Base-by-base conservation (phyloP, 2,329 filamentous ascomycete species). In the Fusarium anguioides region DNA sequence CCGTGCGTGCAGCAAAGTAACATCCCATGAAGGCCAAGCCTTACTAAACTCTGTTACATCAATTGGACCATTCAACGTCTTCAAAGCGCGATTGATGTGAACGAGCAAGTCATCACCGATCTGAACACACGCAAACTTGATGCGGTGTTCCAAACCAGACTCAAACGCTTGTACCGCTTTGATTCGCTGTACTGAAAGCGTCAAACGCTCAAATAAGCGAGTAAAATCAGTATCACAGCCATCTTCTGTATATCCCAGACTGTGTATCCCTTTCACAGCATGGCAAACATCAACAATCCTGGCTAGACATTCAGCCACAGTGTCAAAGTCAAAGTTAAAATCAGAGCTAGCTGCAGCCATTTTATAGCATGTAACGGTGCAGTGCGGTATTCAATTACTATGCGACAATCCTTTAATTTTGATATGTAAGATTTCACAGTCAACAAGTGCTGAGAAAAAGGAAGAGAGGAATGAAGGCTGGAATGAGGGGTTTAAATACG, bases 281-380 rank as follows among this genome's bases (percentile, higher is more conserved):
- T 55, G 49, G 21, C 55, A 49, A 21, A 63, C 31, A 26, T 60
- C 54, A 47, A 62, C 35, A 7, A 65, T 64, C 4, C 46, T 47
- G 14, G 56, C 47, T 40, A 76, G 54, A n/a, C 74, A 71, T 39
- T 64, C 61, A 9, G 45, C 48, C 23, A 56, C 26, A 37, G 31
- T 44, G 36, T 50, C 60, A 42, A 27, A 33, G n/a, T 36, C 23
- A 24, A 31, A 10, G 6, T 42, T n/a, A 29, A 29, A 23, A 33
- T 7, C 21, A 31, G 20, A 39, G 39, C 46, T 55, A 39, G 29
- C 26, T 69, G 67, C 59, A 27, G 66, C 72, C 75, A 76, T 76
- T 75, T 75, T 75, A 75, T 74, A 75, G 56, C 73, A 73, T 75
- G 64, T 76, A 75, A 33, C 65, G 65, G 68, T 49, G 70, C 46